Base-by-base conservation (phyloP, 2,329 filamentous ascomycete species). In the Cryphonectria carpinicola region DNA sequence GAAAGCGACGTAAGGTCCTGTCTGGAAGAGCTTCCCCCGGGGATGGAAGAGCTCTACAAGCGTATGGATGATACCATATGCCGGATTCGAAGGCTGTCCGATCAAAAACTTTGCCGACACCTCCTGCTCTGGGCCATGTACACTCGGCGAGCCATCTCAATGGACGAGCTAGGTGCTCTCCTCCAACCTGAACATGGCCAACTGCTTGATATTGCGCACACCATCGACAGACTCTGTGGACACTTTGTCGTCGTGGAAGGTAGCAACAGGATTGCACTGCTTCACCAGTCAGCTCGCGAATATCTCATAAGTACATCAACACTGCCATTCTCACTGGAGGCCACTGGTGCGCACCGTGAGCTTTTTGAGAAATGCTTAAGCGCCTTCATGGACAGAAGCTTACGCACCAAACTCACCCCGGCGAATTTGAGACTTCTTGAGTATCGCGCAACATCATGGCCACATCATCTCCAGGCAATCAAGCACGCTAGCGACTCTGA, bases 281-380 rank as follows among this genome's bases (percentile, higher is more conserved):
- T 56, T 28, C 52, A 56, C 11, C 52, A 56, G n/a, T 56, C 52
- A 56, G 52, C 52, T 14, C 52, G 25, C 52, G 52, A 56, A 56
- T 56, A 56, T 13, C 52, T 56, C 25, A 28, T 11, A 1, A 56
- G 25, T 28, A 56, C 52, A 28, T 56, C 52, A 11, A 56, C 25
- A 17, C 14, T 56, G 11, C 52, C 52, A 14, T 56, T 56, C n/a
- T 56, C 52, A 17, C 13, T 56, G n/a, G 25, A 56, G 25, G 52
- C 52, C 25, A 28, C 25, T 28, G 52, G 25, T n/a, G 52, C 52
- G 4, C 52, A 56, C 11, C 25, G 52, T 14, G 52, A 56, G n/a
- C 52, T 56, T 28, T 56, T 28, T 17, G 52, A 28, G 25, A 56
- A 11, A 1, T 28, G 52, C 13, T 17, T 56, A 14, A 28, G n/a